phyloP scores from a whole-genome alignment of 176 grass and related monocot genomes.

The Carex myosuroides region DNA sequence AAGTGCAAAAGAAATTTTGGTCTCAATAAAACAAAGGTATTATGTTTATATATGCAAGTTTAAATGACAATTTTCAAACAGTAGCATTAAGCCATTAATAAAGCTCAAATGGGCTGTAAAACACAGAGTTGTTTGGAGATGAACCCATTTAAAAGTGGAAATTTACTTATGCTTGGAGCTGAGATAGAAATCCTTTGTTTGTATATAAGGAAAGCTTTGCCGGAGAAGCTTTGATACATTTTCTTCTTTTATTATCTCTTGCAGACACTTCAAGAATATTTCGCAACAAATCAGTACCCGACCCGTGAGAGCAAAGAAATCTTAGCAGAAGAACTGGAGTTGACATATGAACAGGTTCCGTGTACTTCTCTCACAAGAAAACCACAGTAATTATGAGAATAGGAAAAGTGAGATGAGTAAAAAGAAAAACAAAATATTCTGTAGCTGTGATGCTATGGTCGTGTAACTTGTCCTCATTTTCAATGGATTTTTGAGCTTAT shows the following conservation, averaged over 20 bases:
- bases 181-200: background rate
- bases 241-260: background rate
- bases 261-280: constrained; percentile 23
- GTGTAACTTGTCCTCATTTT: background rate
- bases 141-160: background rate
- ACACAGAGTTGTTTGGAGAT: background rate
- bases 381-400: background rate
- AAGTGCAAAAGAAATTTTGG: background rate
- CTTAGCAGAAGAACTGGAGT: constrained; percentile 7
- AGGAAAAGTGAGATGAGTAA: background rate
- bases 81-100: background rate
- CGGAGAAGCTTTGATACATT: background rate
- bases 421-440: background rate
- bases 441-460: background rate
- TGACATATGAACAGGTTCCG: constrained; percentile 11
- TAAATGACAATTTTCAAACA: background rate
- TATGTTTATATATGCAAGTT: background rate
- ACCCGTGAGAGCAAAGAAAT: constrained; percentile 17
- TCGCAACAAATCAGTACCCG: constrained; percentile 11
- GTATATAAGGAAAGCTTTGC: background rate
- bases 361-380: background rate
- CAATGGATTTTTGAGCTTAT: background rate
- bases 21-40: constrained; percentile 2
- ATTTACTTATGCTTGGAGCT: background rate
- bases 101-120: background rate